Conservation (phyloP, 495 filamentous ascomycete genomes). For the Cudoniella acicularis region DNA sequence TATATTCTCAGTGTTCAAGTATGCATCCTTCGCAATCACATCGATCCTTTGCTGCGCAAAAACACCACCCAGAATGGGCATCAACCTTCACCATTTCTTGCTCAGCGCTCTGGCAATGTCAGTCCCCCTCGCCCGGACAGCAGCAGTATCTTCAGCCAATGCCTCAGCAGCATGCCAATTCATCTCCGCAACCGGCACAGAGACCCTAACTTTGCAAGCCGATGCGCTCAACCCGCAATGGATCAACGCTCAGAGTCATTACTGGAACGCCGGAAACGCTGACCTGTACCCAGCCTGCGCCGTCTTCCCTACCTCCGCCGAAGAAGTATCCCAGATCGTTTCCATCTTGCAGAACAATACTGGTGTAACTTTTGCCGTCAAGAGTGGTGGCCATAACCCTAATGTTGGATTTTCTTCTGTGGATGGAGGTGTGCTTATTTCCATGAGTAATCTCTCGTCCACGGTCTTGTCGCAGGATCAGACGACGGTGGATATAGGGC, state of each 20-base stretch:
- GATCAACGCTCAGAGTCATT: slow-evolving; percentile 37
- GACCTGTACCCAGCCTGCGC: slow-evolving; percentile 44
- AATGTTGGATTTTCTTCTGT: slow-evolving; percentile 37
- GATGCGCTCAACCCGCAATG: slow-evolving; percentile 19
- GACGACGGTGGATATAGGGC: slow-evolving; percentile 6
- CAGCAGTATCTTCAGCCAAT: background rate
- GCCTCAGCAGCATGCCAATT: background rate
- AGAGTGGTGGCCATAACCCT: slow-evolving; percentile 42
- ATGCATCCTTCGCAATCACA: too few species aligned
- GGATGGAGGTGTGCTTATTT: slow-evolving; percentile 38
- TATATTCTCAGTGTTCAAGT: too few species aligned
- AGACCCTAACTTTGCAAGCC: background rate
- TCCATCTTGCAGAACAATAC: slow-evolving; percentile 4
- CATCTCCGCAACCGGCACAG: background rate
- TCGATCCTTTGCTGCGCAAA: too few species aligned
- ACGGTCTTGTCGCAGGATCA: slow-evolving; percentile 2
- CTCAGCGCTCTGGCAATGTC: too few species aligned
- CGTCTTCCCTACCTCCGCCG: slow-evolving; percentile 36
- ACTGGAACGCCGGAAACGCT: slow-evolving; percentile 42
- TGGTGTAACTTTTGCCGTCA: slow-evolving; percentile 38
- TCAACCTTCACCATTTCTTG: too few species aligned
- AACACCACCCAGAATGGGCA: too few species aligned
- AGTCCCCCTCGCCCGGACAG: too few species aligned
- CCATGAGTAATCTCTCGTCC: slow-evolving; percentile 22
- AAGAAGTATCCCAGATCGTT: slow-evolving; percentile 24